Evolutionary conservation across 768 basidiomycete genomes (phyloP), one percentile per base, ranked within the genome.

Genomic region (Lactarius quietus): DNA sequence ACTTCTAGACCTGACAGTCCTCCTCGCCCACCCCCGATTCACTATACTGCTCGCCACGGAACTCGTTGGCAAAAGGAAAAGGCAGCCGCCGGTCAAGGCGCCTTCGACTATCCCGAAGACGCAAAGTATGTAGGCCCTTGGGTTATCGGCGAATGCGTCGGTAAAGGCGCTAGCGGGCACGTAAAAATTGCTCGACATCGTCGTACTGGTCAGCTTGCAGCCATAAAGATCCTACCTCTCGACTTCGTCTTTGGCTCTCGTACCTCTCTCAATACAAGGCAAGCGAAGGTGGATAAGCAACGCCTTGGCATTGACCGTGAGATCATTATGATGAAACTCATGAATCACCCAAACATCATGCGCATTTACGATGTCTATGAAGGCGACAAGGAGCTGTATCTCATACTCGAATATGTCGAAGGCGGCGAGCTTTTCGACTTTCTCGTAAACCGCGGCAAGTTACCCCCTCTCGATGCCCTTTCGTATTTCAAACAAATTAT

Each of bases 281-380:
- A 84, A 67, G 87, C 84, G 4, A 90, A 89, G 76, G 83, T 84
- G 3, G 90, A 93, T 68, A 93, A 92, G 75, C 86, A 88, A 68
- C 84, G 89, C 65, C 83, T 95, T 55, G 90, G 92, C 4, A 89
- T 98, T 65, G 94, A 97, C 74, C 81, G 93, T 68, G 95, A 98
- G 76, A 96, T 98, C 66, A 93, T 92, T 62, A 95, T 98, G 88
- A 96, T 98, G 95, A 98, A 98, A 76, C 89, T 98, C 71, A 95
- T 98, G 88, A 92, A 95, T 72, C 95, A 98, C 74, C 95, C 94
- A 1, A 97, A 97, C 77, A 93, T 98, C 71, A 86, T 98, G 81
- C 87, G 90, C 67, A 88, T 98, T 45, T 95, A 93, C 76, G 95
- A 98, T 73, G 95, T 98, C 61, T 97, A 91, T 76, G 94, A 98